phyloP scores from a whole-genome alignment of 2,329 filamentous ascomycete genomes.

The Hypoxylon rubiginosum region DNA sequence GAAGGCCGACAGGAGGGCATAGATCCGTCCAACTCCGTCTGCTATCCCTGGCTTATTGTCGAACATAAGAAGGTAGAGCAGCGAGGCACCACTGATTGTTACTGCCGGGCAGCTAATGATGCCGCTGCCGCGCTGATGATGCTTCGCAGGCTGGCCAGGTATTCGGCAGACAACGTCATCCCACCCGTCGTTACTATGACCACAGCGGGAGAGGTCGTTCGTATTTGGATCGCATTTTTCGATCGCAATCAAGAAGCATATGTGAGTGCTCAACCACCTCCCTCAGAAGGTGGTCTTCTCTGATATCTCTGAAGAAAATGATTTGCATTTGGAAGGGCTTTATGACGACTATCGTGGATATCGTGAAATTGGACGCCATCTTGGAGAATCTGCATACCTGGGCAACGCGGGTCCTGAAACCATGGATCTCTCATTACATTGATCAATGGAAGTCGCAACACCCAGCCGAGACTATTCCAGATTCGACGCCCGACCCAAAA shows the following conservation, averaged over 20 bases:
- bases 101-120: neutral
- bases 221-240: conserved; percentile 3
- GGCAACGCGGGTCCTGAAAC: neutral
- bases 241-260: neutral
- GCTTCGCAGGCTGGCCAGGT: neutral
- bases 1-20: neutral
- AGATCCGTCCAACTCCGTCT: neutral
- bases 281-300: neutral
- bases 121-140: neutral
- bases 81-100: neutral
- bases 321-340: neutral
- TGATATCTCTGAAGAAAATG: neutral
- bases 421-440: neutral
- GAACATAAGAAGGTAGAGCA: neutral
- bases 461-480: neutral
- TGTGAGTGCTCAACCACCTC: neutral
- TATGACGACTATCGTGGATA: conserved; percentile 2
- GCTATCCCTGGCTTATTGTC: conserved; percentile 1
- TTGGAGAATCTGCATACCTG: neutral
- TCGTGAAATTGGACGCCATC: conserved; percentile 1
- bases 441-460: conserved; percentile 1
- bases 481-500: neutral
- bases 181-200: conserved; percentile 1
- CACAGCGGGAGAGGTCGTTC: neutral
- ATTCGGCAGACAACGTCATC: neutral